These are phyloP conservation scores for Calonectria ilicicola DNA, from an alignment of 2,329 filamentous ascomycete genomes.

Conservation along the genomic window DNA sequence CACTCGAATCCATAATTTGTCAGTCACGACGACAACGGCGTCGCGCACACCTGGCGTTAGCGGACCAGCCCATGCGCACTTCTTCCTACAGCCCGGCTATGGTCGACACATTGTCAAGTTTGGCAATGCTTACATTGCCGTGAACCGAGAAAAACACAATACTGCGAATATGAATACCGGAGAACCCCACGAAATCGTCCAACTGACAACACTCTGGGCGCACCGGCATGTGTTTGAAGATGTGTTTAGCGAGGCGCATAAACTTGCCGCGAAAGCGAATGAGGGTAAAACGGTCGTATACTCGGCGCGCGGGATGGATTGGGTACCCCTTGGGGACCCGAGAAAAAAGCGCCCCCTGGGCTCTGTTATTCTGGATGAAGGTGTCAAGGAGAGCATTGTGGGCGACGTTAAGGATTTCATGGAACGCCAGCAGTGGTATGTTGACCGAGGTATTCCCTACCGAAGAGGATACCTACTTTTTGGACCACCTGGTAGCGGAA, in stretches of 20 bases:
- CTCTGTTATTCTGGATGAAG: slow-evolving; percentile 87
- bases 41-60: slow-evolving; percentile 69
- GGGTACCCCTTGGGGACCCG: slow-evolving; percentile 86
- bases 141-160: slow-evolving; percentile 86
- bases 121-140: slow-evolving; percentile 86
- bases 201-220: slow-evolving; percentile 90
- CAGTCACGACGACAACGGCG: slow-evolving; percentile 69
- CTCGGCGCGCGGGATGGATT: slow-evolving; percentile 85
- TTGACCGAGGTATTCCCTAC: slow-evolving; percentile 94
- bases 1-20: slow-evolving; percentile 71
- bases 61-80: slow-evolving; percentile 80
- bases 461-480: slow-evolving; percentile 89
- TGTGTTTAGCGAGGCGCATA: slow-evolving; percentile 88
- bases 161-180: slow-evolving; percentile 86
- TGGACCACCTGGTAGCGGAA: slow-evolving; percentile 90
- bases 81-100: slow-evolving; percentile 90
- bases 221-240: slow-evolving; percentile 91
- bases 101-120: slow-evolving; percentile 91
- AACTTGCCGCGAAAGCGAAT: slow-evolving; percentile 80
- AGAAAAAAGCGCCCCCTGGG: slow-evolving; percentile 87
- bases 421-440: slow-evolving; percentile 84
- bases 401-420: slow-evolving; percentile 87
- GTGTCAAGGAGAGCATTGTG: slow-evolving; percentile 85
- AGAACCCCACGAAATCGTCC: slow-evolving; percentile 93
- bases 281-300: slow-evolving; percentile 96